phyloP scores from a whole-genome alignment of 345 rosid genomes.

The Gossypium rotundifolium region DNA sequence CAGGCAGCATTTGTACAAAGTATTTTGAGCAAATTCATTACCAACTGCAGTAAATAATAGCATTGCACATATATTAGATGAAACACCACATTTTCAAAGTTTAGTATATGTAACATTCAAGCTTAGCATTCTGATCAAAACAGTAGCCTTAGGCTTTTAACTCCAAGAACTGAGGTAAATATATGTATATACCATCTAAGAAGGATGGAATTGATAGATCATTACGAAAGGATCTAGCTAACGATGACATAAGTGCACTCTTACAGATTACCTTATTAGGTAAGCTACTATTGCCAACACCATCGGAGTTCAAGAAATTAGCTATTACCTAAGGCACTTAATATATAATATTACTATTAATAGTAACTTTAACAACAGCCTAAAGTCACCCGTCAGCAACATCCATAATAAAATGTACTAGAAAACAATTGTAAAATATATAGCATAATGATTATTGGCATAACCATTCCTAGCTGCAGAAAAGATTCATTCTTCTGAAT shows the following conservation, averaged over 20 bases:
- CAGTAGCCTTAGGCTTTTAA: background rate
- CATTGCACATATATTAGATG: slow-evolving; percentile 20
- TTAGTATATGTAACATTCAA: background rate
- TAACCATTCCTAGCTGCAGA: slow-evolving; percentile 74
- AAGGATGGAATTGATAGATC: background rate
- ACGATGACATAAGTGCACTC: background rate
- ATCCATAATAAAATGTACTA: background rate
- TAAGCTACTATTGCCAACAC: background rate
- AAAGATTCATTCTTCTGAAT: slow-evolving; percentile 67
- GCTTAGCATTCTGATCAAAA: background rate
- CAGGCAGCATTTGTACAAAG: slow-evolving; percentile 93
- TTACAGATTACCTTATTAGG: background rate
- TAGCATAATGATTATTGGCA: slow-evolving; percentile 2
- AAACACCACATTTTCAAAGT: background rate
- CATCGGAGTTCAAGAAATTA: background rate
- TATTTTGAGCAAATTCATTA: slow-evolving; percentile 82
- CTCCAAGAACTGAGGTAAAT: background rate
- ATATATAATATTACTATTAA: background rate
- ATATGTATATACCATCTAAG: background rate
- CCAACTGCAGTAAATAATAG: slow-evolving; percentile 57
- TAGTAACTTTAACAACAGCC: background rate
- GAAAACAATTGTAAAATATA: background rate
- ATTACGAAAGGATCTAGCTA: background rate
- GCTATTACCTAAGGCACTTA: background rate
- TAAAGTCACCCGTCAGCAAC: background rate